Evolutionary conservation across 202 grass and related monocot species (phyloP).

Genomic region (Zoysia matrella): DNA sequence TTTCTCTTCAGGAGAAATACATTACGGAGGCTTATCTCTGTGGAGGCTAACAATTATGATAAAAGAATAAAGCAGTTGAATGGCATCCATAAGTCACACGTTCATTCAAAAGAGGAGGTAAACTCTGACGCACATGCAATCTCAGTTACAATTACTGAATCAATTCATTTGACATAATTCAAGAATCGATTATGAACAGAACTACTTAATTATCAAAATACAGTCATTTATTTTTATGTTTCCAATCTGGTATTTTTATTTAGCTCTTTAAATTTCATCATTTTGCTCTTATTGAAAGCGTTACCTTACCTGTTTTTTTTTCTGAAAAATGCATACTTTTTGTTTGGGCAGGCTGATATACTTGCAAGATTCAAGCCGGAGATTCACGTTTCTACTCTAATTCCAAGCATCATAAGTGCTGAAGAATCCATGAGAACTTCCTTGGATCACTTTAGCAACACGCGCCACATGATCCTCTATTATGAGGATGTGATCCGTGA

Average conservation of each 20-base stretch:
- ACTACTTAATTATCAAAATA: neutral
- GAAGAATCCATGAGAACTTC: conserved; percentile 55
- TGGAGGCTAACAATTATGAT: conserved; percentile 83
- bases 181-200: neutral
- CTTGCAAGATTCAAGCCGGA: no score
- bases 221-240: neutral
- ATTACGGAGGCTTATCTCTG: conserved; percentile 75
- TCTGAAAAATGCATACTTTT: neutral
- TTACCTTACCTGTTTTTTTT: neutral
- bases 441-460: conserved; percentile 61
- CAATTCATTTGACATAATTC: neutral
- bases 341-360: conserved; percentile 64
- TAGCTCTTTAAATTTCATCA: neutral
- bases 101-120: conserved; percentile 89
- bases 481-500: conserved; percentile 84
- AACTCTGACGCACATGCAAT: neutral
- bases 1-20: conserved; percentile 92
- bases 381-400: no score
- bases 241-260: neutral
- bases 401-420: no score
- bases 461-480: conserved; percentile 70
- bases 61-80: conserved; percentile 81
- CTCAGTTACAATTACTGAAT: conserved; percentile 11
- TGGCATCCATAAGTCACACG: conserved; percentile 90
- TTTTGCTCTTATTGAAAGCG: neutral